Evolutionary conservation across 2,329 filamentous ascomycete genomes (phyloP).

Genomic region (Aspergillus pseudoviridinutans): DNA sequence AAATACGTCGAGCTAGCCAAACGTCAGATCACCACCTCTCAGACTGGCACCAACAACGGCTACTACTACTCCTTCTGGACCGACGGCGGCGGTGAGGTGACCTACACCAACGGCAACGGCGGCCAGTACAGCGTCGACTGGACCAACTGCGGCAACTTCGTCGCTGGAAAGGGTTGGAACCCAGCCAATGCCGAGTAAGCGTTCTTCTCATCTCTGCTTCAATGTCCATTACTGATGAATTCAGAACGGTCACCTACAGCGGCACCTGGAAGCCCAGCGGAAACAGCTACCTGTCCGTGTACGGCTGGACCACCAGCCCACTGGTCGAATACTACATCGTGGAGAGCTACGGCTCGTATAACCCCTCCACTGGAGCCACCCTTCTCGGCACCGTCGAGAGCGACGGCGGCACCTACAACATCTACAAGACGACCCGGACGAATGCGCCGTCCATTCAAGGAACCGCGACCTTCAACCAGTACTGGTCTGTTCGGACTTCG

Average conservation of each 20-base stretch:
- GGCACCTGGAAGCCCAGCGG: slow-evolving; percentile 27
- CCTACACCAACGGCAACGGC: slow-evolving; percentile 44
- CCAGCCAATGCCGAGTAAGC: slow-evolving; percentile 49
- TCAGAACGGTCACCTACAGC: slow-evolving; percentile 24
- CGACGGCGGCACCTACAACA: slow-evolving; percentile 37
- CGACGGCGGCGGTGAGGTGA: slow-evolving; percentile 42
- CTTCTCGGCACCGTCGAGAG: slow-evolving; percentile 33
- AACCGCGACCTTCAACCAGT: slow-evolving; percentile 42
- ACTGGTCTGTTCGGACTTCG: slow-evolving; percentile 38
- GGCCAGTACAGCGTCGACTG: slow-evolving; percentile 48
- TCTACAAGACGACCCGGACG: slow-evolving; percentile 34
- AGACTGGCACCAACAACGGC: slow-evolving; percentile 37
- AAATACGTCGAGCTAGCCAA: slow-evolving; percentile 7
- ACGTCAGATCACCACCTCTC: slow-evolving; percentile 5
- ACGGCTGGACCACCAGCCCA: slow-evolving; percentile 40
- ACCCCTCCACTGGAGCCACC: slow-evolving; percentile 25
- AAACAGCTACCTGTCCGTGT: slow-evolving; percentile 34
- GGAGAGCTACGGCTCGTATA: slow-evolving; percentile 33
- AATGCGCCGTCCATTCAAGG: slow-evolving; percentile 40
- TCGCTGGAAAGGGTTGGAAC: slow-evolving; percentile 58
- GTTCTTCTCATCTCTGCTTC: neutral
- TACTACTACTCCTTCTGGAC: slow-evolving; percentile 52
- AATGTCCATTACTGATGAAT: neutral
- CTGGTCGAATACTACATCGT: slow-evolving; percentile 40
- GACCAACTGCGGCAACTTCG: slow-evolving; percentile 50